These are phyloP conservation scores for Leishmania amazonensis DNA, from an alignment of 208 protist species.

Conservation along the genomic window DNA sequence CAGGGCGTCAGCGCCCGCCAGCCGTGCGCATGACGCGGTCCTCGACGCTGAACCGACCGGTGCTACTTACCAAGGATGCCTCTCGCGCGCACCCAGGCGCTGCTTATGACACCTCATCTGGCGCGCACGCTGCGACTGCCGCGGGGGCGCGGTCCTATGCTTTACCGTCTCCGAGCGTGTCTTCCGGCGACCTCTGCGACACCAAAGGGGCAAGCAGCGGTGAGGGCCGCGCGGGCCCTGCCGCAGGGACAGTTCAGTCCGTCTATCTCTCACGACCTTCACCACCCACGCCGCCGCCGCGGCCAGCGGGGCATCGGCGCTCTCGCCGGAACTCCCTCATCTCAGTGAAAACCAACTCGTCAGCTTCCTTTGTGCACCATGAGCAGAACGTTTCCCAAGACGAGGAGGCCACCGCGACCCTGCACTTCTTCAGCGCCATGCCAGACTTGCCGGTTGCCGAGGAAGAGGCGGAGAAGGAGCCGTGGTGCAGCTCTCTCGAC, in stretches of 20 bases:
- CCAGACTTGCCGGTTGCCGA: neutral
- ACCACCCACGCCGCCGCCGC: conserved; percentile 9
- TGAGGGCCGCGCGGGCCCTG: neutral
- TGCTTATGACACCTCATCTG: neutral
- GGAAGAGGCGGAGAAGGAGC: neutral
- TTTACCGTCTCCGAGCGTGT: neutral
- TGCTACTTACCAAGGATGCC: conserved; percentile 19
- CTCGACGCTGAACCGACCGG: conserved; percentile 21
- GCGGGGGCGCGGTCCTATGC: neutral
- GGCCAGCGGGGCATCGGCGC: conserved; percentile 7
- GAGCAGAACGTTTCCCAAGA: conserved; percentile 5
- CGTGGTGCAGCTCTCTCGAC: conserved; percentile 1
- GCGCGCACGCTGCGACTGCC: neutral
- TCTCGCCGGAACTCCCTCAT: conserved; percentile 13
- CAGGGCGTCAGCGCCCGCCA: conserved; percentile 2
- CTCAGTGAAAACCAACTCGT: conserved; percentile 24
- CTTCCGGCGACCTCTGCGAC: neutral
- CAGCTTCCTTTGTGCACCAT: conserved; percentile 4
- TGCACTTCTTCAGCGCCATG: conserved; percentile 20
- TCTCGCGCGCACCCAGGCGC: neutral
- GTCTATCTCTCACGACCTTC: conserved; percentile 3
- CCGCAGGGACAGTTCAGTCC: neutral
- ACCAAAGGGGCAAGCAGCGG: neutral
- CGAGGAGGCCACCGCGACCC: conserved; percentile 14
- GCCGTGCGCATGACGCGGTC: conserved; percentile 16